Conservation (phyloP, 352 stramenopile genomes). For the Pythium monospermum region DNA sequence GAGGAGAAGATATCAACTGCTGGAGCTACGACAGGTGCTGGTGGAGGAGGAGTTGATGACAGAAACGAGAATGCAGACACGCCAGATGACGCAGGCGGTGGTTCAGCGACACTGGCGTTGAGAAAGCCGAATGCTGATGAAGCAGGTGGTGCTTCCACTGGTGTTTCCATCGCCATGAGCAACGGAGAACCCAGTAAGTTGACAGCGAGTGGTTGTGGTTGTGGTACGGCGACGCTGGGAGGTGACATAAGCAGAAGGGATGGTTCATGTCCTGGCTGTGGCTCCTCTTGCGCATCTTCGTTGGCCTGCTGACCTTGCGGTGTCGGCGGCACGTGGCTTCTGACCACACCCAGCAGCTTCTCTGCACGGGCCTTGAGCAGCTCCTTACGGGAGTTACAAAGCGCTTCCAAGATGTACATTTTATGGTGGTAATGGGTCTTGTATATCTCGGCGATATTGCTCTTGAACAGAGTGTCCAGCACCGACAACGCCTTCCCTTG, state of each 20-base stretch:
- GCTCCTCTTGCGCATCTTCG: neutral
- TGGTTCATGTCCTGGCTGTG: neutral
- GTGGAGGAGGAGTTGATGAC: slow-evolving; percentile 14
- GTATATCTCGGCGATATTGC: slow-evolving; percentile 46
- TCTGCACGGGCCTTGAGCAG: slow-evolving; percentile 69
- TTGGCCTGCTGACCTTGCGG: neutral
- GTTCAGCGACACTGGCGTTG: slow-evolving; percentile 12
- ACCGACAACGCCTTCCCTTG: slow-evolving; percentile 78
- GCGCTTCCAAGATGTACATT: slow-evolving; percentile 42
- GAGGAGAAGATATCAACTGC: slow-evolving; percentile 51
- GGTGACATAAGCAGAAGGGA: slow-evolving; percentile 3
- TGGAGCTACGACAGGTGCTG: slow-evolving; percentile 12
- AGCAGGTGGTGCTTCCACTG: slow-evolving; percentile 22
- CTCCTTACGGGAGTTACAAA: slow-evolving; percentile 65
- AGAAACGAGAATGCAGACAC: slow-evolving; percentile 57
- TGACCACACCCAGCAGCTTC: slow-evolving; percentile 43
- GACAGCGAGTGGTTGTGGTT: slow-evolving; percentile 28
- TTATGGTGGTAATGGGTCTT: slow-evolving; percentile 62
- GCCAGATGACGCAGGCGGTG: slow-evolving; percentile 15
- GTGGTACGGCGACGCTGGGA: neutral
- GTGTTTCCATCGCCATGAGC: slow-evolving; percentile 20
- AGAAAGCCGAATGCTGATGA: slow-evolving; percentile 39
- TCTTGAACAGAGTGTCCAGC: slow-evolving; percentile 63
- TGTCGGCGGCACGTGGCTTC: slow-evolving; percentile 21
- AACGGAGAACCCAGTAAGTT: slow-evolving; percentile 30